Evolutionary conservation across 176 grass and related monocot genomes (phyloP).

Genomic region (Ensete ventricosum): DNA sequence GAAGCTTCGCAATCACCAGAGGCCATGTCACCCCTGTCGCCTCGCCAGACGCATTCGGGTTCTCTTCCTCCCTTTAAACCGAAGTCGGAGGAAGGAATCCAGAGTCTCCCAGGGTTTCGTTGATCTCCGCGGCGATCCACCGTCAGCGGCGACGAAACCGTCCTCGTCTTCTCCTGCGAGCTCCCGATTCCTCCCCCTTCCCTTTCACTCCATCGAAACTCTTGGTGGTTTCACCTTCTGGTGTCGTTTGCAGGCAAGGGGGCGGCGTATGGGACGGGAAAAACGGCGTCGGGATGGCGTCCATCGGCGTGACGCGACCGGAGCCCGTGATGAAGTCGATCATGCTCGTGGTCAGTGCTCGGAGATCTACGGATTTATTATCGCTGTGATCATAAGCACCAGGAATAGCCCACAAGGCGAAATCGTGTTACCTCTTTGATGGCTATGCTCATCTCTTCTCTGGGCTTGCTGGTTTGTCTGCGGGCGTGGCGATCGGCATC

Average conservation of each 20-base stretch:
- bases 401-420: neutral
- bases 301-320: neutral
- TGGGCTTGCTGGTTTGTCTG: neutral
- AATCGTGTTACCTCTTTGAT: neutral
- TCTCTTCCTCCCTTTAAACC: too few species aligned
- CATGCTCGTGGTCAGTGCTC: neutral
- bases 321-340: neutral
- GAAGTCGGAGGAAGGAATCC: too few species aligned
- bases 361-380: neutral
- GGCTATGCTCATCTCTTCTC: slow-evolving; percentile 4
- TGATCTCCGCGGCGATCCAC: slow-evolving; percentile 4
- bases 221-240: neutral
- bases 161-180: slow-evolving; percentile 87
- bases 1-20: too few species aligned
- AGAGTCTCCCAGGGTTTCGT: neutral
- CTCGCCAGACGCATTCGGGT: too few species aligned
- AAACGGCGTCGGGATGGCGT: neutral
- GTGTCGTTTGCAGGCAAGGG: neutral
- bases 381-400: neutral
- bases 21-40: too few species aligned
- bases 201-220: neutral
- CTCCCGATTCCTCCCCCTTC: neutral
- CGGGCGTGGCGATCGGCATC: neutral
- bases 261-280: neutral
- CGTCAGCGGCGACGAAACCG: slow-evolving; percentile 87